Base-by-base conservation (phyloP, 2,329 filamentous ascomycete genomes). In the Exophiala aquamarina region DNA sequence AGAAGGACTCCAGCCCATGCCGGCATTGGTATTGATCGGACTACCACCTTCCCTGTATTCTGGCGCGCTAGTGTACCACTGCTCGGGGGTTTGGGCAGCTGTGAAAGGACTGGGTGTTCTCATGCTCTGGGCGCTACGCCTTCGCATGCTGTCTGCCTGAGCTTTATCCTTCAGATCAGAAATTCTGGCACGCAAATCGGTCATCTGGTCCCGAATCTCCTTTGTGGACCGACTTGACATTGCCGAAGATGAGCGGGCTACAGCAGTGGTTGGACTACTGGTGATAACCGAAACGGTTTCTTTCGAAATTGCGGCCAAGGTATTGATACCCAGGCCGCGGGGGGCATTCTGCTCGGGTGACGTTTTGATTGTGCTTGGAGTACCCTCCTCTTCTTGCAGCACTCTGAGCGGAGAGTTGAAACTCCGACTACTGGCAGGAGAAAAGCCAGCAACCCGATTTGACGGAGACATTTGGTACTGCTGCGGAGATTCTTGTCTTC, bases 181-280 rank as follows among this genome's bases (percentile, higher is more conserved):
- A 28, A 95, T 90, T 60, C 89, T 89, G 50, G 87, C 88, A 62
- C 90, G 91, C 37, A 95, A 74, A 43, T 87, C 89, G 46, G 86
- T 83, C 79, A 95, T 88, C 64, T 95, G 89, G 56, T 89, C 85
- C 50, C 89, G 88, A 34, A 95, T 73, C 60, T 82, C 80, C 29
- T 52, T 48, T 10, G 56, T 52, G 8, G 59, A 61, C 9, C 35
- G 49, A n/a, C 32, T 54, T 15, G 57, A 59, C 36, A 49, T 47
- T 11, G 49, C 39, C 13, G 52, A 51, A 4, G 53, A 39, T 4
- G 52, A 51, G 21, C 58, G 45, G 15, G 46, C 44, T 18, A 52
- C 28, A 26, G 49, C 47, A 13, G 49, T 54, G 14, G 46, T 44
- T 4, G 44, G 49, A 29, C 44, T 52, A 41, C 52, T 53, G 31